Conservation (phyloP, 2,329 filamentous ascomycete species). For the Hypoxylon sp. region DNA sequence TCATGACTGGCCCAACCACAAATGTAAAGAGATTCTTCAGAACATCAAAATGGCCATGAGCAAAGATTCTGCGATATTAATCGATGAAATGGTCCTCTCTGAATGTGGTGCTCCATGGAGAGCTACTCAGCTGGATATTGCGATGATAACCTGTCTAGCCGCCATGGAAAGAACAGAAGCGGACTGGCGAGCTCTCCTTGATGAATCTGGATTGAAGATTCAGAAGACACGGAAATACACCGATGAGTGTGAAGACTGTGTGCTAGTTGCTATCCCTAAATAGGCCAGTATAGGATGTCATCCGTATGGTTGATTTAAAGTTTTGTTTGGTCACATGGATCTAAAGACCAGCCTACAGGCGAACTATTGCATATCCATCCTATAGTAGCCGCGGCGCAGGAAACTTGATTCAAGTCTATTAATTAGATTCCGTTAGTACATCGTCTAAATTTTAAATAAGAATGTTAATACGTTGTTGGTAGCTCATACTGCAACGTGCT, state of each 20-base stretch:
- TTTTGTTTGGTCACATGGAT: background rate
- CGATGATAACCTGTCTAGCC: background rate
- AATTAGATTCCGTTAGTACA: too few species aligned
- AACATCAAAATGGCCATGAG: conserved; percentile 40
- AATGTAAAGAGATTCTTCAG: conserved; percentile 36
- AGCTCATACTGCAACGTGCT: too few species aligned
- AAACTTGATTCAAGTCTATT: too few species aligned
- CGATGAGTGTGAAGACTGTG: conserved; percentile 2
- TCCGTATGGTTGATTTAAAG: background rate
- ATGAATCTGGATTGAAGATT: background rate
- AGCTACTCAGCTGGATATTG: background rate
- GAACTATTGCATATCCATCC: too few species aligned
- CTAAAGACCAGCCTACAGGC: too few species aligned
- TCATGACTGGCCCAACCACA: conserved; percentile 33
- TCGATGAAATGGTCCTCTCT: background rate
- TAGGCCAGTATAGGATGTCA: background rate
- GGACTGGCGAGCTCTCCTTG: background rate
- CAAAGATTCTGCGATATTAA: conserved; percentile 24
- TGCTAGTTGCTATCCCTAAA: background rate
- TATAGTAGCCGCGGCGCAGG: too few species aligned
- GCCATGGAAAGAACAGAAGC: background rate
- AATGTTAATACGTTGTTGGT: too few species aligned
- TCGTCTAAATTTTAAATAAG: too few species aligned
- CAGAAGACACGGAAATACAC: background rate
- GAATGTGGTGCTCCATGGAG: background rate